A percentile compares a stretch with the other conserved stretches of the same genome.
phyloP scores from a whole-genome alignment of 2,329 filamentous ascomycete species.

The Fusarium clavum region DNA sequence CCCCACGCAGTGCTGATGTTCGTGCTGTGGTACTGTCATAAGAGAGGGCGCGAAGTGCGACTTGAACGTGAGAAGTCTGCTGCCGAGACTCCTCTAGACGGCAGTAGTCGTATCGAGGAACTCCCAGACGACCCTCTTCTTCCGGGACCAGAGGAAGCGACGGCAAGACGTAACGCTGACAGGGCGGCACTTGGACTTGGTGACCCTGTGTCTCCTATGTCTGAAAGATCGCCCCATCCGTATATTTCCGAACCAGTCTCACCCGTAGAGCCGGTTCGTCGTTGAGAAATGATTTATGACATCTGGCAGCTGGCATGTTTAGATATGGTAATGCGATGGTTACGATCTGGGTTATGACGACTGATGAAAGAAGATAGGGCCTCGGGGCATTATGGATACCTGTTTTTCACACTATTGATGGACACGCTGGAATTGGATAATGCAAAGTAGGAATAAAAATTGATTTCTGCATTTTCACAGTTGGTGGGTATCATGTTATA shows the following conservation, averaged over 20 bases:
- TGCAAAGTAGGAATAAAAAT: constrained; percentile 1
- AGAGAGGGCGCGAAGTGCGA: constrained; percentile 87
- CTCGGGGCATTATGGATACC: constrained; percentile 23
- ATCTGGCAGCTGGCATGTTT: background rate
- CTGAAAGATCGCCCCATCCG: constrained; percentile 23
- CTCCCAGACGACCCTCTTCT: constrained; percentile 61
- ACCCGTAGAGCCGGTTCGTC: constrained; percentile 14
- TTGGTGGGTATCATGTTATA: constrained; percentile 49
- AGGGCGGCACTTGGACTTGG: constrained; percentile 5
- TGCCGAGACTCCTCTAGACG: constrained; percentile 52
- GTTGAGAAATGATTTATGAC: constrained; percentile 10
- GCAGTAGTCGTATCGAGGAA: constrained; percentile 59
- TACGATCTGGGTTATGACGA: constrained; percentile 27
- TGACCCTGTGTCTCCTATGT: constrained; percentile 38
- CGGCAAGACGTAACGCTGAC: constrained; percentile 9
- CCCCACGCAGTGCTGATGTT: constrained; percentile 78
- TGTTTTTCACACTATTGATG: constrained; percentile 19
- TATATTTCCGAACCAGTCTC: constrained; percentile 20
- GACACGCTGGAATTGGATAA: constrained; percentile 14
- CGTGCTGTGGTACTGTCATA: constrained; percentile 98
- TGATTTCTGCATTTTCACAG: constrained; percentile 39
- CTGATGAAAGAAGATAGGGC: constrained; percentile 13
- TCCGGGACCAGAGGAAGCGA: constrained; percentile 49
- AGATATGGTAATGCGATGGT: constrained; percentile 27
- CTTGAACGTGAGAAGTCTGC: constrained; percentile 69